Conservation (phyloP, 2,329 filamentous ascomycete species). For the Alternaria conjuncta region DNA sequence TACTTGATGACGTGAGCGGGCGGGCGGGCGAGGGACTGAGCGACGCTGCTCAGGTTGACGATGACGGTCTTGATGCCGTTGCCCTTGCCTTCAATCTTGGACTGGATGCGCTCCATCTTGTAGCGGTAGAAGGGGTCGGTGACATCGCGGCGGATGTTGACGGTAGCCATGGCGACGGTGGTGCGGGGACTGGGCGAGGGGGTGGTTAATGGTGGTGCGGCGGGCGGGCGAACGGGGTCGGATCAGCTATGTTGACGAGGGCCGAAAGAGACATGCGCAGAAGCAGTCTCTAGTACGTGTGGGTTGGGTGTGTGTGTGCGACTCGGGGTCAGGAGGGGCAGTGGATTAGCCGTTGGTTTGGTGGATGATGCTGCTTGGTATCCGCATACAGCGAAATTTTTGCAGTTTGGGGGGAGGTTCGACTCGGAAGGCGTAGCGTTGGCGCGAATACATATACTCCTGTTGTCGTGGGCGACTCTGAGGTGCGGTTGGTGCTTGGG, state of each 20-base stretch:
- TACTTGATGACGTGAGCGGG: slow-evolving; percentile 98
- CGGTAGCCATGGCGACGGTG: slow-evolving; percentile 84
- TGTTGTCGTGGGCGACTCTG: slow-evolving; percentile 43
- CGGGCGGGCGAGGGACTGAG: slow-evolving; percentile 87
- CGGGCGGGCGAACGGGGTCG: slow-evolving; percentile 38
- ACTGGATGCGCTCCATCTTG: slow-evolving; percentile 99
- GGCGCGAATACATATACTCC: slow-evolving; percentile 99
- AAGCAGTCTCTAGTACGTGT: slow-evolving; percentile 39
- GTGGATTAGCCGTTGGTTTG: slow-evolving; percentile 87
- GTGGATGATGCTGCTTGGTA: slow-evolving; percentile 88
- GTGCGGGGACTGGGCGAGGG: slow-evolving; percentile 36
- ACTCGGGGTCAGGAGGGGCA: slow-evolving; percentile 47
- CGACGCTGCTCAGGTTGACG: slow-evolving; percentile 94
- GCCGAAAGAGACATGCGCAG: slow-evolving; percentile 66
- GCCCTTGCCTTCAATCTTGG: slow-evolving; percentile 99
- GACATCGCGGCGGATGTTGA: slow-evolving; percentile 97
- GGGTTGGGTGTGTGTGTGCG: slow-evolving; percentile 44
- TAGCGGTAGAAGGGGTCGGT: slow-evolving; percentile 99
- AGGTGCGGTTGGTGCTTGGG: slow-evolving; percentile 39
- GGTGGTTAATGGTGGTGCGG: slow-evolving; percentile 38
- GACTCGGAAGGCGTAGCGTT: slow-evolving; percentile 92
- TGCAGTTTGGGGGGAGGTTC: slow-evolving; percentile 93
- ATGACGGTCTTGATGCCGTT: slow-evolving; percentile 99
- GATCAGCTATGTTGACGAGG: slow-evolving; percentile 59
- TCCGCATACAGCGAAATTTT: slow-evolving; percentile 94